These are phyloP conservation scores for Geosmithia morbida DNA, from an alignment of 2,329 filamentous ascomycete species.

Conservation along the genomic window DNA sequence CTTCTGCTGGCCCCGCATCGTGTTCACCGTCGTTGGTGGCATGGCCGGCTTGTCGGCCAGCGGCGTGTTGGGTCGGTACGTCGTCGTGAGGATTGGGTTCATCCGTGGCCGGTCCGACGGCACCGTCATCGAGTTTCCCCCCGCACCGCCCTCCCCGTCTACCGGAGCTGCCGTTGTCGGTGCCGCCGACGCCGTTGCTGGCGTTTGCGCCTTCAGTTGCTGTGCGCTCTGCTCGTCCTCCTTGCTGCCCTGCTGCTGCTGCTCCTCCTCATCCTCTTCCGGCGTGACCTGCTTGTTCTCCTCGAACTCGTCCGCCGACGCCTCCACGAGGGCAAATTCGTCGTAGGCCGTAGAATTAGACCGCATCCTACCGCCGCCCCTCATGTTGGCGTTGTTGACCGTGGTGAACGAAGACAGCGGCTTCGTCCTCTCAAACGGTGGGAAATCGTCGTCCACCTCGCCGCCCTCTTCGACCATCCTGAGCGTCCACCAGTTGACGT, in stretches of 20 bases:
- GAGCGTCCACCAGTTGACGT: slow-evolving; percentile 71
- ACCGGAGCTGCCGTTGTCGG: neutral
- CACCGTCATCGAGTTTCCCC: slow-evolving; percentile 14
- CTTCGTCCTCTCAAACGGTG: slow-evolving; percentile 60
- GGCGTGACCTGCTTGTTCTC: slow-evolving; percentile 58
- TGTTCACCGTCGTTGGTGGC: slow-evolving; percentile 25
- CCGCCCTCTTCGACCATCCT: slow-evolving; percentile 76
- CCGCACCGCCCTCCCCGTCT: slow-evolving; percentile 10
- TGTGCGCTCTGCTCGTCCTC: slow-evolving; percentile 2
- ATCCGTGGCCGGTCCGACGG: slow-evolving; percentile 21
- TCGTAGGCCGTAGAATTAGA: slow-evolving; percentile 67
- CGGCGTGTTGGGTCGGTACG: slow-evolving; percentile 36
- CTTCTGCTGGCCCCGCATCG: slow-evolving; percentile 49
- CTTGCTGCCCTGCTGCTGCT: slow-evolving; percentile 1
- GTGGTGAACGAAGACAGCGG: slow-evolving; percentile 68
- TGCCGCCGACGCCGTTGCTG: slow-evolving; percentile 2
- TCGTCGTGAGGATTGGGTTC: slow-evolving; percentile 49
- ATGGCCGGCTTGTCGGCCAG: slow-evolving; percentile 42
- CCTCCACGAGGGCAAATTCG: slow-evolving; percentile 68
- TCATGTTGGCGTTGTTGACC: slow-evolving; percentile 67
- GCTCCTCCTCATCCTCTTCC: slow-evolving; percentile 42
- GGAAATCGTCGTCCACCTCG: slow-evolving; percentile 76
- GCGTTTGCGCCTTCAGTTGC: neutral
- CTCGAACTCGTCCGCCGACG: slow-evolving; percentile 50
- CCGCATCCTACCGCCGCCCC: slow-evolving; percentile 40